Evolutionary conservation across 345 rosid genomes (phyloP).

Genomic region (Rubroshorea leprosula): DNA sequence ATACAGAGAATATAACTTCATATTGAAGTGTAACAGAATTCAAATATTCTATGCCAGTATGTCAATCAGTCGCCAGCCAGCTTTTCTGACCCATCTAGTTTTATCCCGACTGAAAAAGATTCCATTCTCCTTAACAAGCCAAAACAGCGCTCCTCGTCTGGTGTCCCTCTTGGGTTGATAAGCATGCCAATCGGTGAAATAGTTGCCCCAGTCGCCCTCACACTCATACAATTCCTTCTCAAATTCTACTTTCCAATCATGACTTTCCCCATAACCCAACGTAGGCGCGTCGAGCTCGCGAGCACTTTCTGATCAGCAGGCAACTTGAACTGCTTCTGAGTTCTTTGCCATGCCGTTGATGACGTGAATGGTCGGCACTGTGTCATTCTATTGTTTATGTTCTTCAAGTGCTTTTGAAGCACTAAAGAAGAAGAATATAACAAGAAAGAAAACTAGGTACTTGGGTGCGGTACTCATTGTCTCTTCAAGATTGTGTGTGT

Average conservation of each 20-base stretch:
- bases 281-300: background rate
- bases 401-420: background rate
- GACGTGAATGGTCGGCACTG: conserved; percentile 7
- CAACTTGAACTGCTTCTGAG: background rate
- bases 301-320: background rate
- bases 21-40: too few species aligned
- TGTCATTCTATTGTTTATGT: background rate
- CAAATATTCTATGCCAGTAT: too few species aligned
- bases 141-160: conserved; percentile 7
- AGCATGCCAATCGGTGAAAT: conserved; percentile 19
- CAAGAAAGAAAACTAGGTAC: background rate
- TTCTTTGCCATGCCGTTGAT: conserved; percentile 4
- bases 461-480: background rate
- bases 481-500: too few species aligned
- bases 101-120: conserved; percentile 27
- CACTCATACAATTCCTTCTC: conserved; percentile 1
- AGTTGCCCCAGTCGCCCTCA: background rate
- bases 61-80: conserved; percentile 24
- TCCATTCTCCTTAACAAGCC: conserved; percentile 20
- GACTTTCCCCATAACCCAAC: conserved; percentile 5
- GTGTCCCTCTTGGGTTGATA: conserved; percentile 21
- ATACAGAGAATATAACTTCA: too few species aligned
- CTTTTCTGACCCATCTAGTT: conserved; percentile 20
- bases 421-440: background rate
- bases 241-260: conserved; percentile 4